Base-by-base conservation (phyloP, 192 early-diverging fungal genomes). In the Allomyces javanicus region DNA sequence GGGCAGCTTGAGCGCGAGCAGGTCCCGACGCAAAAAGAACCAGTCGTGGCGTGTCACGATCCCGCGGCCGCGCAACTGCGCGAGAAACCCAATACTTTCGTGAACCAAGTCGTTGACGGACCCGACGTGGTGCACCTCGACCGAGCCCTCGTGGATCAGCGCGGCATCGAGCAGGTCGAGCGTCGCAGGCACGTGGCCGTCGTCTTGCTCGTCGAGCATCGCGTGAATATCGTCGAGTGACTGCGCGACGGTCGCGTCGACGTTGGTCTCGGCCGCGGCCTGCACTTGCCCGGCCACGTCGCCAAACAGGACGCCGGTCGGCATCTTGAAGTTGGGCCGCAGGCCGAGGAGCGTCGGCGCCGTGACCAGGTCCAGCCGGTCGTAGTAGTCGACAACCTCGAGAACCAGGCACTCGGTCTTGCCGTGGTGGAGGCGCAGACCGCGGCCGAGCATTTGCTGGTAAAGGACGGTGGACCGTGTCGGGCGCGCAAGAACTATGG, bases 371-470 rank as follows among this genome's bases (percentile, higher is more conserved):
- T 76, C 71, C 12, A 68, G 70, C 10, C 68, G 65, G 40, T 73
- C 62, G 58, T 90, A 77, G n/a, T 75, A 75, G 70, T 97, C 92
- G 58, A 89, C 84, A 75, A 94, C 88, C 68, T 97, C 94, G 26
- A 94, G 69, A 0, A 94, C 79, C 24, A 92, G 71, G 66, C 94
- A 94, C 66, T 90, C 78, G 3, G 72, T 66, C 71, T 97, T 97
- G 1, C 70, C 78, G 14, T 71, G 66, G 63, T 70, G 67, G 14
- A 80, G 62, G 3, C 93, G 79, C 83, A 97, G 79, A 1, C 94
- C 94, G 26, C 94, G 84, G 14, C 94, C 94, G 44, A 97, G 71
- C 94, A 97, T 97, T 76, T 97, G 94, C 67, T 90, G 88, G 77
- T 94, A 86, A 65, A 97, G 78, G 25, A 85, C 85, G n/a, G 79